A percentile compares a stretch with the other conserved stretches of the same genome.
Conservation (phyloP, 148 eudicot species). For the Cornus suecica region DNA sequence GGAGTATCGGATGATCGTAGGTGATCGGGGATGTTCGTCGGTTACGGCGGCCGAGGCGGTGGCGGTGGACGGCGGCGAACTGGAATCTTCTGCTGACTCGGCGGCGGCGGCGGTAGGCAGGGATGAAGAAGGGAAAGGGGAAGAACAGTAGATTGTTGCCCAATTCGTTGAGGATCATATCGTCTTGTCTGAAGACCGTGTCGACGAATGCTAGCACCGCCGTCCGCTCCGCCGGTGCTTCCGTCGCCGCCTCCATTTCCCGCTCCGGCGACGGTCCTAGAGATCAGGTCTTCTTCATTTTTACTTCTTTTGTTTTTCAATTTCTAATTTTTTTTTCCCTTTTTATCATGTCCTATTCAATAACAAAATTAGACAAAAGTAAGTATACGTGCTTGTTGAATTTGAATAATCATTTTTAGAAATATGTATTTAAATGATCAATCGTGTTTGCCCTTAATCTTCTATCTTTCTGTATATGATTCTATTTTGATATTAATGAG, state of each 20-base stretch:
- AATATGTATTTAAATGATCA: neutral
- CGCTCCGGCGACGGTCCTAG: slow-evolving; percentile 26
- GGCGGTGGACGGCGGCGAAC: neutral
- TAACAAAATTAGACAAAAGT: neutral
- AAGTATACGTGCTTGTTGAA: neutral
- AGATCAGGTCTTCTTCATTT: slow-evolving; percentile 29
- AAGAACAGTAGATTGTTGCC: slow-evolving; percentile 32
- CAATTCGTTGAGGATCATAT: slow-evolving; percentile 33
- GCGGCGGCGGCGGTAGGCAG: slow-evolving; percentile 4
- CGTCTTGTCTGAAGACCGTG: slow-evolving; percentile 36
- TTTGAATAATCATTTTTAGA: neutral
- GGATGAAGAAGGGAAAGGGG: slow-evolving; percentile 22
- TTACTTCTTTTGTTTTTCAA: neutral
- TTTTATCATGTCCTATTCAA: neutral
- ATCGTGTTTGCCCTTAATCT: neutral
- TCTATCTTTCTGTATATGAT: neutral
- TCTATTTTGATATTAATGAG: neutral
- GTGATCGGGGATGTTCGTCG: slow-evolving; percentile 18
- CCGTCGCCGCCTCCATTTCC: slow-evolving; percentile 35
- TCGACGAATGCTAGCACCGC: slow-evolving; percentile 36
- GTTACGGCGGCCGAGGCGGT: slow-evolving; percentile 18
- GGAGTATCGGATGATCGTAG: slow-evolving; percentile 18
- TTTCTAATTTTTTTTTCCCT: neutral
- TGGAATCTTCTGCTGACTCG: neutral
- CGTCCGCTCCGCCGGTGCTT: slow-evolving; percentile 30